Base-by-base conservation (phyloP, 352 stramenopile species). In the Pythium biforme region DNA sequence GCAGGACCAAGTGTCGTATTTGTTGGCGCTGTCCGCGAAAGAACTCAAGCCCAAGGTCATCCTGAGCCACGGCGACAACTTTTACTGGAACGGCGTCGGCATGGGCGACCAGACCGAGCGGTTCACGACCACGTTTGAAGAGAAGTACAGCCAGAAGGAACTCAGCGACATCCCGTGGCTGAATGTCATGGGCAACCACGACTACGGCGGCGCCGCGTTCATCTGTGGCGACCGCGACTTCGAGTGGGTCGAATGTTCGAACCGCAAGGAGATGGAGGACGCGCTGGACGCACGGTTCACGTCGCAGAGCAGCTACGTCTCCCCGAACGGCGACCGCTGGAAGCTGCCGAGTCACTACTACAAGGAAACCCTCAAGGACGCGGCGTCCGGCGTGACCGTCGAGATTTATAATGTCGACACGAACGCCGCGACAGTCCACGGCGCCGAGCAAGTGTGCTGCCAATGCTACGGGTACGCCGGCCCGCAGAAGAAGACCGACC, bases 401-500 rank as follows among this genome's bases (percentile, higher is more conserved):
- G 83, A 92, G 37, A 86, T 92, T 51, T 92, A 79, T 61, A 90
- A 90, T 59, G 69, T 92, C 17, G 81, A 92, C 58, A 81, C 77
- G 11, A 86, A 86, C 48, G 76, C 84, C 61, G 84, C 84, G 23
- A 79, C 74, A 29, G 75, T 77, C 8, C 83, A 92, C 68, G 80
- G 73, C 25, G 79, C 76, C 19, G 75, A 80, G 49, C 79, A 94
- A 47, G 83, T 89, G 17, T 94, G 85, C 50, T 94, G 85, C 59
- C 85, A 94, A 62, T 94, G 85, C 74, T 94, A 90, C 60, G 85
- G 80, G 19, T 94, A 92, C 62, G 57, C 70, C n/a, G 59, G 59
- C 4, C 59, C 64, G 55, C 39, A 57, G 34, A 61, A 55, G 4
- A 67, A 69, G 46, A 64, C 48, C 5, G 67, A 70, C 29, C 45